Percentiles rank a stretch among this genome's conserved stretches.
These are phyloP conservation scores for Datura wrightii DNA, from an alignment of 257 asterid species.

Conservation along the genomic window DNA sequence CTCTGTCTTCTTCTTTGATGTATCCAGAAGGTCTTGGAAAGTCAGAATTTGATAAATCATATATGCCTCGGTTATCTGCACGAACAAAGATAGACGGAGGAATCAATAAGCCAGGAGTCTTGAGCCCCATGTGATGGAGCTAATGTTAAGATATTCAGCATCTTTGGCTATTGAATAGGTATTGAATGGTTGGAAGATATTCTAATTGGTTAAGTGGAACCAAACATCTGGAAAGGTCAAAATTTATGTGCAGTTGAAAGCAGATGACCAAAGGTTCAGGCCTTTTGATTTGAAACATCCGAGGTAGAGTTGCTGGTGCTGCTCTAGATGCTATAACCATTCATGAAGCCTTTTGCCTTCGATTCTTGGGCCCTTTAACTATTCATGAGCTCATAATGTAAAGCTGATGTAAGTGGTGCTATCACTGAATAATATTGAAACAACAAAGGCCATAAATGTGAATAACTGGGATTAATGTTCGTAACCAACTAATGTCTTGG, in stretches of 20 bases:
- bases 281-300: constrained; percentile 2
- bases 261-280: background rate
- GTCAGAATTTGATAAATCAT: background rate
- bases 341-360: background rate
- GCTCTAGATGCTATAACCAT: background rate
- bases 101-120: background rate
- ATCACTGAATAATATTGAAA: background rate
- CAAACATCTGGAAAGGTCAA: background rate
- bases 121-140: background rate
- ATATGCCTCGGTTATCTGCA: background rate
- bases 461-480: background rate
- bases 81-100: background rate
- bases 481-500: background rate
- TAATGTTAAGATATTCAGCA: background rate
- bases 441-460: background rate
- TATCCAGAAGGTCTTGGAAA: background rate
- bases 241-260: background rate
- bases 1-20: background rate
- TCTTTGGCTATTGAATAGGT: background rate
- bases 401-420: constrained; percentile 6
- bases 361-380: background rate
- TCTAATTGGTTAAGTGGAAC: constrained; percentile 6
- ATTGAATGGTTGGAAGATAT: background rate
- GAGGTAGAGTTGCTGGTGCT: constrained; percentile 3
- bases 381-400: background rate